Percentiles rank a stretch among this genome's conserved stretches.
phyloP scores from a whole-genome alignment of 179 eudicot species.

The Corrigiola litoralis region DNA sequence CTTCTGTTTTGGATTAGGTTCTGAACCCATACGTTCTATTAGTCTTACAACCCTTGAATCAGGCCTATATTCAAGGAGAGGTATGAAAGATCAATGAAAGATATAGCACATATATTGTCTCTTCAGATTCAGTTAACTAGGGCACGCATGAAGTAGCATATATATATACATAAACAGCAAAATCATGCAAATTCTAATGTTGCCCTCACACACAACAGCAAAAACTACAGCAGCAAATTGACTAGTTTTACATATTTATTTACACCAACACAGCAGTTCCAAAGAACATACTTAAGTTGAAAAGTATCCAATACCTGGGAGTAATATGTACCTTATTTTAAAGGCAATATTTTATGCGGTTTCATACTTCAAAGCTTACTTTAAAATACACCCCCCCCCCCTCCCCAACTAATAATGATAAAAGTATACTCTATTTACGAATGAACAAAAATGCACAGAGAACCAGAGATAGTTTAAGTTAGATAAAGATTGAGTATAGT shows the following conservation, averaged over 20 bases:
- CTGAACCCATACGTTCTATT: conserved; percentile 75
- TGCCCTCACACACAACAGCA: not conserved
- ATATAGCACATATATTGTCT: not conserved
- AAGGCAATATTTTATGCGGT: not conserved
- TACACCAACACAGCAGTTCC: not conserved
- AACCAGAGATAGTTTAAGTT: too few relatives aligned
- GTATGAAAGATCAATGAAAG: not conserved
- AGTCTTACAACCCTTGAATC: conserved; percentile 80
- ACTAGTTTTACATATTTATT: not conserved
- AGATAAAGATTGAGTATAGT: too few relatives aligned
- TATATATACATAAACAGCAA: not conserved
- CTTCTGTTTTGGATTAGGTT: conserved; percentile 57
- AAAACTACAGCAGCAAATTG: not conserved
- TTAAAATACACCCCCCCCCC: too few relatives aligned
- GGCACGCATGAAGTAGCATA: not conserved
- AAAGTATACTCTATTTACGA: too few relatives aligned
- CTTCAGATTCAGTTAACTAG: too few relatives aligned
- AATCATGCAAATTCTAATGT: not conserved
- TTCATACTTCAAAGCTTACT: too few relatives aligned
- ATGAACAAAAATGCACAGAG: too few relatives aligned
- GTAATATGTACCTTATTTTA: not conserved
- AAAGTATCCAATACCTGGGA: not conserved
- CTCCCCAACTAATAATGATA: too few relatives aligned
- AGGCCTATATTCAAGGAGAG: conserved; percentile 47
- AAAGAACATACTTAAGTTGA: not conserved